Evolutionary conservation across 1,284 basidiomycete species (phyloP), one percentile per base, ranked within the genome.

Genomic region (Gymnopus androsaceus): DNA sequence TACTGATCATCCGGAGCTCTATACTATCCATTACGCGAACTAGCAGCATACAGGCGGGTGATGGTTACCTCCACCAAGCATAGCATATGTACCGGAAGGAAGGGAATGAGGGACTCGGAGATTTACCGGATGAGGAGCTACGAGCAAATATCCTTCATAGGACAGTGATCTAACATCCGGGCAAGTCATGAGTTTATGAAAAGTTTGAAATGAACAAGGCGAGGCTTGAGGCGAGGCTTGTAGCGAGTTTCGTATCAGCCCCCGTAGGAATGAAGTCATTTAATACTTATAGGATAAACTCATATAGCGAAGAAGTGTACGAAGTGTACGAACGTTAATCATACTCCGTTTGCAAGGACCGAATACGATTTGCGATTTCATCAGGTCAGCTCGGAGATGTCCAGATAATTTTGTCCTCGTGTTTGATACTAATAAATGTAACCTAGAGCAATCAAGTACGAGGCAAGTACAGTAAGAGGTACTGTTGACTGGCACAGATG

Each of bases 161-260:
- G n/a, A n/a, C n/a, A n/a, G n/a, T n/a, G n/a, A n/a, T n/a, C n/a
- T n/a, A n/a, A n/a, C n/a, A n/a, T n/a, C n/a, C n/a, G n/a, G n/a
- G n/a, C n/a, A n/a, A 42, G 41, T 42, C 41, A 42, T 25, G 41
- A 27, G 41, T n/a, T 25, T 25, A 12, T 42, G 4, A 8, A 27
- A 27, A 42, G 41, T 42, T 25, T 41, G 41, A 42, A 25, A 42
- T 42, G 41, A 42, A 42, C 41, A 25, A 42, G 41, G 41, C n/a
- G n/a, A n/a, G n/a, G n/a, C n/a, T n/a, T 42, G 41, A 25, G 17
- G 25, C 41, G 41, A 42, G 36, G 36, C 15, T 38, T 7, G 14
- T 14, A 14, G 36, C 15, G 41, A 25, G 28, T 42, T 25, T 42
- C 14, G 41, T 25, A 42, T 30, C 31, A 12, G 44, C 9, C 27